Conservation (phyloP, 371 early-diverging fungal genomes). For the Gilbertella persicaria region DNA sequence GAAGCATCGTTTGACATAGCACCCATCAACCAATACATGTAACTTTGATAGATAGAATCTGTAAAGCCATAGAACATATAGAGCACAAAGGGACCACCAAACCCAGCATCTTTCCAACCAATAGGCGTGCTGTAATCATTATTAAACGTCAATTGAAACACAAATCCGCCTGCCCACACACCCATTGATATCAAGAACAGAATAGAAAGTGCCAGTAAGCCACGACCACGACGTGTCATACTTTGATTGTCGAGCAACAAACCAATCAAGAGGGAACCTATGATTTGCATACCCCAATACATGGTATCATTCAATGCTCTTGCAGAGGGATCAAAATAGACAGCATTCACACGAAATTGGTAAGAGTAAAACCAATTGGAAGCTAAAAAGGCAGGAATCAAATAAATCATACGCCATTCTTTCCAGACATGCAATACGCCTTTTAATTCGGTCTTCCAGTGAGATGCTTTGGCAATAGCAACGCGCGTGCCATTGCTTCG, state of each 20-base stretch:
- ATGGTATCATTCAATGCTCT: constrained; percentile 67
- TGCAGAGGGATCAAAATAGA: constrained; percentile 61
- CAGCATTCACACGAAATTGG: constrained; percentile 52
- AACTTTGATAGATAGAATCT: constrained; percentile 73
- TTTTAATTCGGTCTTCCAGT: constrained; percentile 57
- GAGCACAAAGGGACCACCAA: constrained; percentile 63
- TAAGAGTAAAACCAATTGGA: constrained; percentile 82
- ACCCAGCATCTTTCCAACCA: constrained; percentile 28
- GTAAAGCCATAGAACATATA: constrained; percentile 66
- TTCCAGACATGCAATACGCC: constrained; percentile 63
- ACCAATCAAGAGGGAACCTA: constrained; percentile 58
- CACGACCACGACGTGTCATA: constrained; percentile 55
- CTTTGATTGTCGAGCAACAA: constrained; percentile 53
- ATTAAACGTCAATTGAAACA: constrained; percentile 56
- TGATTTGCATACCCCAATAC: constrained; percentile 75
- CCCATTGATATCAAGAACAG: constrained; percentile 52
- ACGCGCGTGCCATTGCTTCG: constrained; percentile 68
- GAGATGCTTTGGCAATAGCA: constrained; percentile 48
- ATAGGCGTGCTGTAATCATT: constrained; percentile 27
- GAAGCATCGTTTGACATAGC: constrained; percentile 72
- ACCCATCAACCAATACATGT: constrained; percentile 81
- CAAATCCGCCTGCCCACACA: constrained; percentile 66
- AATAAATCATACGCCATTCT: constrained; percentile 64
- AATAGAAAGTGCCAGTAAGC: constrained; percentile 48
- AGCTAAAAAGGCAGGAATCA: constrained; percentile 68